Evolutionary conservation across 441 rosid genomes (phyloP).

Genomic region (Eruca vesicaria): DNA sequence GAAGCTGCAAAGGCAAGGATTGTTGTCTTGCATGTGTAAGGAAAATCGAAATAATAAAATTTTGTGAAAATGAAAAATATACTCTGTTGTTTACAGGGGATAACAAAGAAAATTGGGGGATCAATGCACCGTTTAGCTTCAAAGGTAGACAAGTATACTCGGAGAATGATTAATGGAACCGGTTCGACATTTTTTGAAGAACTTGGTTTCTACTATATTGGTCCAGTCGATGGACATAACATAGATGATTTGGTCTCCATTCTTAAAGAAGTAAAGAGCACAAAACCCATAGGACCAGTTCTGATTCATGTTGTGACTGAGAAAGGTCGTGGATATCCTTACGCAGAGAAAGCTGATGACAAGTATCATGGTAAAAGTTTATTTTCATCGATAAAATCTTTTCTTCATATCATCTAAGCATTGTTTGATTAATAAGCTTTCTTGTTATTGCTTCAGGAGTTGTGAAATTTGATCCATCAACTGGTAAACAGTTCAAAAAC

Average conservation of each 20-base stretch:
- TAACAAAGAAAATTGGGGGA: slow-evolving; percentile 74
- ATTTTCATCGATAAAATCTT: background rate
- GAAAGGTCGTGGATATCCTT: slow-evolving; percentile 91
- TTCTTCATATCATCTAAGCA: no score
- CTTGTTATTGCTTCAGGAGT: no score
- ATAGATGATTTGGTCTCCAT: slow-evolving; percentile 67
- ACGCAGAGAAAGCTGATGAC: slow-evolving; percentile 81
- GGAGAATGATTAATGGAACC: slow-evolving; percentile 55
- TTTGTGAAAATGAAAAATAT: background rate
- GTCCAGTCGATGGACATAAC: slow-evolving; percentile 86
- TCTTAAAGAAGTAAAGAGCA: slow-evolving; percentile 81
- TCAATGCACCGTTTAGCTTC: slow-evolving; percentile 79
- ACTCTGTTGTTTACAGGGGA: slow-evolving; percentile 55
- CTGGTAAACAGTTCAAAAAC: no score
- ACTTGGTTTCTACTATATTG: slow-evolving; percentile 82
- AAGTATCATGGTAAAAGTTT: slow-evolving; percentile 71
- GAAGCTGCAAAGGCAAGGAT: slow-evolving; percentile 75
- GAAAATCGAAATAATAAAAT: background rate
- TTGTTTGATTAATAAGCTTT: no score
- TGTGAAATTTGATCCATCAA: no score
- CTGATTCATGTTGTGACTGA: slow-evolving; percentile 84
- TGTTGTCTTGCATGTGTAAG: background rate
- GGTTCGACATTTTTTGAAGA: slow-evolving; percentile 56
- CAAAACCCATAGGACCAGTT: slow-evolving; percentile 74
- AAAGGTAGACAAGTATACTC: slow-evolving; percentile 81